These are phyloP conservation scores for Chaetomiaceae sp. DNA, from an alignment of 2,329 filamentous ascomycete genomes.

Conservation along the genomic window DNA sequence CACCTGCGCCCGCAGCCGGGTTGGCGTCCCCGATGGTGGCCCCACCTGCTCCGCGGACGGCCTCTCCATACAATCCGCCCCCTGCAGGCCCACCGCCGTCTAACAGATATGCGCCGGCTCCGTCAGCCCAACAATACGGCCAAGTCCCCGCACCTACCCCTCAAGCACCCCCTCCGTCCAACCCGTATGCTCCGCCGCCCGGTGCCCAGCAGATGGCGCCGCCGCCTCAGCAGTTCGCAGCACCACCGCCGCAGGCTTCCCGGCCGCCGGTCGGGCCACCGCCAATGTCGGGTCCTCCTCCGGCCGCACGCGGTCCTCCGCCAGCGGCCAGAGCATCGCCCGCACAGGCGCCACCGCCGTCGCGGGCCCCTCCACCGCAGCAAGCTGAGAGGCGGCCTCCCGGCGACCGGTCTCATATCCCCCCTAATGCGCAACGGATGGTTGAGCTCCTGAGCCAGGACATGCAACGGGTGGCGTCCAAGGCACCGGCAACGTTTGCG, in stretches of 20 bases:
- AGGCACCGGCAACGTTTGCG: constrained; percentile 81
- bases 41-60: constrained; percentile 64
- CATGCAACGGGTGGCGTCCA: constrained; percentile 81
- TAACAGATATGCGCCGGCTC: constrained; percentile 70
- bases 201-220: constrained; percentile 26
- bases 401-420: constrained; percentile 88
- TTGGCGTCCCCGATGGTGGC: constrained; percentile 38
- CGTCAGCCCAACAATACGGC: constrained; percentile 50
- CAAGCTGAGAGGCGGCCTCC: constrained; percentile 67
- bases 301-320: constrained; percentile 33
- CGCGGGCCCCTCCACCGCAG: constrained; percentile 32
- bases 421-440: constrained; percentile 67
- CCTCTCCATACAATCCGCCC: constrained; percentile 83
- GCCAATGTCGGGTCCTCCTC: constrained; percentile 38
- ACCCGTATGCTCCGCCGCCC: constrained; percentile 46
- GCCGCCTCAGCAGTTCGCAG: constrained; percentile 52
- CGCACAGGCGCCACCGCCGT: constrained; percentile 11
- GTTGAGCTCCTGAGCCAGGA: constrained; percentile 78
- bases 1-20: constrained; percentile 32
- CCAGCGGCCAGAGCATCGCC: constrained; percentile 35
- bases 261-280: constrained; percentile 39
- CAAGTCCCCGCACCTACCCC: constrained; percentile 38
- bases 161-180: constrained; percentile 40
- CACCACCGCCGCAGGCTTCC: constrained; percentile 47
- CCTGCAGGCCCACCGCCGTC: constrained; percentile 64